Evolutionary conservation across 2,329 filamentous ascomycete species (phyloP).

Genomic region (Rosellinia necatrix): DNA sequence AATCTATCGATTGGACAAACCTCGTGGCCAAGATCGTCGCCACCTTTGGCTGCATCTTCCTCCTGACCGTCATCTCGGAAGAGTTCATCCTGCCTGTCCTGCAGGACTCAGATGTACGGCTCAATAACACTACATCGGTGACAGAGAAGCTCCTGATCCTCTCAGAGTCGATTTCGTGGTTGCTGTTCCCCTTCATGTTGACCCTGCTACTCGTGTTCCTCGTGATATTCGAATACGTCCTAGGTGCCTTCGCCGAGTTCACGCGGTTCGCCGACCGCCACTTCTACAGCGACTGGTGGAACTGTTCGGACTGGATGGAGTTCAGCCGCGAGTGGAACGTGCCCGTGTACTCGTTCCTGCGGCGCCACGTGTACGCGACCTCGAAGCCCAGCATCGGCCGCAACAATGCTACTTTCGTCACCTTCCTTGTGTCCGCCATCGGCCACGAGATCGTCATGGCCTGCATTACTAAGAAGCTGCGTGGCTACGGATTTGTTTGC

Average conservation of each 20-base stretch:
- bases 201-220: conserved; percentile 95
- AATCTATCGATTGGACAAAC: conserved; percentile 75
- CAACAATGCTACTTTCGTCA: conserved; percentile 80
- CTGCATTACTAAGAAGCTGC: conserved; percentile 94
- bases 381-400: conserved; percentile 77
- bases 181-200: conserved; percentile 97
- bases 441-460: conserved; percentile 97
- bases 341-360: conserved; percentile 95
- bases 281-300: conserved; percentile 85
- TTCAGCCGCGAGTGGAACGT: conserved; percentile 97
- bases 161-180: conserved; percentile 84
- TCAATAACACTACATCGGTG: conserved; percentile 51
- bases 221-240: conserved; percentile 96
- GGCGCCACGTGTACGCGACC: conserved; percentile 90
- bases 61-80: conserved; percentile 87
- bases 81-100: conserved; percentile 95
- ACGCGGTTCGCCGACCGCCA: conserved; percentile 91
- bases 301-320: conserved; percentile 87
- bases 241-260: conserved; percentile 93
- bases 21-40: conserved; percentile 85
- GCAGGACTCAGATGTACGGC: conserved; percentile 65
- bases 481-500: conserved; percentile 89
- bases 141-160: conserved; percentile 78
- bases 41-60: conserved; percentile 94
- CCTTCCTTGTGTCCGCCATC: conserved; percentile 86